These are phyloP conservation scores for Termitomyces sp. DNA, from an alignment of 768 basidiomycete genomes.

Conservation along the genomic window DNA sequence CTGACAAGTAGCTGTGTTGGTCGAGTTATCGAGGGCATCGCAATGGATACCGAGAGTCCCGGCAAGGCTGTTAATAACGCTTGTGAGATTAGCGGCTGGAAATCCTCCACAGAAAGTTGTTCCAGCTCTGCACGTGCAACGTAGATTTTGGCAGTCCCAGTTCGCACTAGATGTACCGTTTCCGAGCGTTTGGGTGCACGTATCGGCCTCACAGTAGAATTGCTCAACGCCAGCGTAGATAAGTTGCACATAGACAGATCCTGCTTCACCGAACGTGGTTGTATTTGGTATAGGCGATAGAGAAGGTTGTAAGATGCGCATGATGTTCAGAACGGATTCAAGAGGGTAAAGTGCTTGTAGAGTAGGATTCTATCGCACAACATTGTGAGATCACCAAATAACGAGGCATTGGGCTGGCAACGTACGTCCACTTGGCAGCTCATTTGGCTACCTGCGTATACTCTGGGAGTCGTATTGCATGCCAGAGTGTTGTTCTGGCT, in stretches of 20 bases:
- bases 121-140: constrained; percentile 67
- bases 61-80: constrained; percentile 57
- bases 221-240: constrained; percentile 84
- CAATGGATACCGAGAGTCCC: constrained; percentile 74
- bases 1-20: constrained; percentile 54
- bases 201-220: constrained; percentile 76
- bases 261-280: constrained; percentile 52
- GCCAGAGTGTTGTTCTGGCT: constrained; percentile 62
- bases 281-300: constrained; percentile 66
- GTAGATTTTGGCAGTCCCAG: constrained; percentile 72
- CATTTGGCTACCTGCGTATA: constrained; percentile 79
- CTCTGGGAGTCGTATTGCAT: constrained; percentile 66
- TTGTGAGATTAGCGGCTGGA: constrained; percentile 43
- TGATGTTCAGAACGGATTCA: constrained; percentile 71
- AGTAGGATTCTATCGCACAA: constrained; percentile 66
- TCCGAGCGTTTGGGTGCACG: constrained; percentile 60
- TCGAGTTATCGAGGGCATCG: constrained; percentile 37
- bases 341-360: constrained; percentile 73
- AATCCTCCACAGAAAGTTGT: constrained; percentile 74
- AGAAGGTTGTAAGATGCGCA: constrained; percentile 66
- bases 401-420: constrained; percentile 11
- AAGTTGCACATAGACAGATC: constrained; percentile 62
- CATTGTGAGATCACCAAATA: neutral
- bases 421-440: constrained; percentile 80
- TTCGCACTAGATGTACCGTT: constrained; percentile 36